Base-by-base conservation (phyloP, 192 early-diverging fungal genomes). In the Oehlia diaphana region DNA sequence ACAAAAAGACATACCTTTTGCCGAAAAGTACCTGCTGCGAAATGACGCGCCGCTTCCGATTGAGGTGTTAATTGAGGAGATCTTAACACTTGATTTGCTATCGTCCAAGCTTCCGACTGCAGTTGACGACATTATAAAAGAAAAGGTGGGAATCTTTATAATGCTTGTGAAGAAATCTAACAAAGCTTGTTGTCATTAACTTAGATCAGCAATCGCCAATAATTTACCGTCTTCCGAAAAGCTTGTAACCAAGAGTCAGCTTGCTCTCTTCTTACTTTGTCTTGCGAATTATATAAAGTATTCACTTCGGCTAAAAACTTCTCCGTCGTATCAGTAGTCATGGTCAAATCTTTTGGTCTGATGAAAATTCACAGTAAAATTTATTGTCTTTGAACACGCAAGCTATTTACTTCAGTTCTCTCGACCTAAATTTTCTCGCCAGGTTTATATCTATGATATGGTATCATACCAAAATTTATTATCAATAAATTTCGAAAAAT, bases 21-120 rank as follows among this genome's bases (percentile, higher is more conserved):
- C 14, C 95, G 88, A 63, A 97, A 87, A 23, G 94, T 98, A 82
- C 97, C 95, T 16, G 96, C 96, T 2, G 96, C 92, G 89, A 97
- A 96, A 9, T 95, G 75, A 72, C 89, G 87, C 16, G 84, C 82
- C 63, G 93, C 92, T 3, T 81, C 63, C 9, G 28, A 31, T 12
- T 87, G 86, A 28, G 88, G 64, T 9, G 50, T 70, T 42, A 62
- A 7, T 14, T 86, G 82, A 4, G 87, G 84, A 14, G 84, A 71
- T 77, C 87, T 88, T 37, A 97, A 84, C 12, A 97, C 83, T 21
- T 86, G 79, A 78, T 96, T 93, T n/a, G 92, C 83, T 21, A 92
- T 90, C 21, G 88, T 81, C 96, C 96, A 97, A 49, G 96, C 94
- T 78, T 91, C 87, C 9, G 89, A 79, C 93, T 95, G 83, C 35